Evolutionary conservation across 2,329 filamentous ascomycete species (phyloP).

Genomic region (Xylaria sp.): DNA sequence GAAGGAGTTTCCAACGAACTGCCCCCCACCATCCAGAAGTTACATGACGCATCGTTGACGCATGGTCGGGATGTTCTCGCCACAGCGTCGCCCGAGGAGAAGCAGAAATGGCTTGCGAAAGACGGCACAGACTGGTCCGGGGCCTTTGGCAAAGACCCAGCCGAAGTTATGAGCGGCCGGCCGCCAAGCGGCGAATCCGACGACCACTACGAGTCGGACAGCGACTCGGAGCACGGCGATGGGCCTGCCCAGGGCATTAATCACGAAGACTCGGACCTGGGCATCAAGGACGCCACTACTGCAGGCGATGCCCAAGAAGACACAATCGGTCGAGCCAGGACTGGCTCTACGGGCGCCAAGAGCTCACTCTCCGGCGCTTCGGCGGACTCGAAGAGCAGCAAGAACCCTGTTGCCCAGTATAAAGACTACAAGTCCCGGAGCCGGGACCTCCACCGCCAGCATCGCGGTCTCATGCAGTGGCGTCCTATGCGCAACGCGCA

Average conservation of each 20-base stretch:
- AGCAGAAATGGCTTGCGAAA: constrained; percentile 77
- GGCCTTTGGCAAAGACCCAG: constrained; percentile 81
- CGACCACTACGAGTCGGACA: constrained; percentile 45
- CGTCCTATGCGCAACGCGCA: constrained; percentile 82
- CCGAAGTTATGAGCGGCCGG: constrained; percentile 48
- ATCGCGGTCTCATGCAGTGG: constrained; percentile 95
- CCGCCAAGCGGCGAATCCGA: constrained; percentile 16
- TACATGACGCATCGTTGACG: constrained; percentile 82
- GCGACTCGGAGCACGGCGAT: constrained; percentile 44
- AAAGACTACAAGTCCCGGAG: constrained; percentile 71
- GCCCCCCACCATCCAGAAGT: constrained; percentile 70
- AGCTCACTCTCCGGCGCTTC: constrained; percentile 34
- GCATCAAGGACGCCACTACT: constrained; percentile 48
- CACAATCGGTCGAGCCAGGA: constrained; percentile 33
- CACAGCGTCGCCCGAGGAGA: constrained; percentile 72
- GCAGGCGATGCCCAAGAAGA: constrained; percentile 20
- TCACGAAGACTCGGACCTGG: constrained; percentile 38
- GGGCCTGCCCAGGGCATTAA: constrained; percentile 28
- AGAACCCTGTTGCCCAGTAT: constrained; percentile 61
- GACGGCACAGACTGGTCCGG: constrained; percentile 86
- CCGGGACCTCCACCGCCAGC: constrained; percentile 80
- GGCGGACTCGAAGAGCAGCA: constrained; percentile 41
- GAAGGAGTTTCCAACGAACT: constrained; percentile 75
- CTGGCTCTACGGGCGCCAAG: constrained; percentile 20
- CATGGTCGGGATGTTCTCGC: constrained; percentile 82